Percentiles rank a stretch among this genome's conserved stretches.
Evolutionary conservation across 2,329 filamentous ascomycete genomes (phyloP).

Genomic region (Monosporascus sp.): DNA sequence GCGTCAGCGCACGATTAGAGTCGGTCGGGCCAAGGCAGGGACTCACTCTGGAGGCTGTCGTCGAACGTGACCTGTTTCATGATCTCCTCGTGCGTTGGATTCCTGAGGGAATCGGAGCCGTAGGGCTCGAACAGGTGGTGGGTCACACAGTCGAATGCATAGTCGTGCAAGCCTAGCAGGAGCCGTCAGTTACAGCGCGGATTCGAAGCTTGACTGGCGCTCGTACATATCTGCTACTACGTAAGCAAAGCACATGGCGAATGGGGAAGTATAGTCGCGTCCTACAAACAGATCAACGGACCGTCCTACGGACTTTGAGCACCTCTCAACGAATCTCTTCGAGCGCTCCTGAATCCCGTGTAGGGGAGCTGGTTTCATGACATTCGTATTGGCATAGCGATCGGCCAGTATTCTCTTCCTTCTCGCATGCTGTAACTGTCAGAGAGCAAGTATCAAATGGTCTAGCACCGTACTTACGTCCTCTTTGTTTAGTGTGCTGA

Average conservation of each 20-base stretch:
- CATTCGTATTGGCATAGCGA: slow-evolving; percentile 63
- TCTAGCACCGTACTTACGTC: slow-evolving; percentile 34
- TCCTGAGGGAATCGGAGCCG: slow-evolving; percentile 55
- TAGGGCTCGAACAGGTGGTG: slow-evolving; percentile 65
- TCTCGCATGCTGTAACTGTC: slow-evolving; percentile 48
- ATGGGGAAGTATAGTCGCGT: neutral
- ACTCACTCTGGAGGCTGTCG: slow-evolving; percentile 59
- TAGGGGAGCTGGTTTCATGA: slow-evolving; percentile 51
- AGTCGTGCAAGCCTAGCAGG: slow-evolving; percentile 50
- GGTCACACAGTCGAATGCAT: slow-evolving; percentile 64
- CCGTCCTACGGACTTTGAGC: slow-evolving; percentile 35
- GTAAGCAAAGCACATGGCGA: slow-evolving; percentile 7
- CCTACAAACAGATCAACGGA: slow-evolving; percentile 59
- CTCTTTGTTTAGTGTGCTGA: slow-evolving; percentile 50
- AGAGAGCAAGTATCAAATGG: neutral
- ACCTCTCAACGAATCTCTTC: slow-evolving; percentile 48
- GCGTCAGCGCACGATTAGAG: neutral
- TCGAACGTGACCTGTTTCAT: slow-evolving; percentile 67
- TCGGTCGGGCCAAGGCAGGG: neutral
- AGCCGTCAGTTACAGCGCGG: slow-evolving; percentile 11
- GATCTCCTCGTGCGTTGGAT: slow-evolving; percentile 52
- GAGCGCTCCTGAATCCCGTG: slow-evolving; percentile 54
- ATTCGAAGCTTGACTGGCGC: too few relatives aligned
- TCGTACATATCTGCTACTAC: slow-evolving; percentile 17
- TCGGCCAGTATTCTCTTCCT: slow-evolving; percentile 60